Base-by-base conservation (phyloP, 1,139 yeast genomes). In the Taphrina sp. region DNA sequence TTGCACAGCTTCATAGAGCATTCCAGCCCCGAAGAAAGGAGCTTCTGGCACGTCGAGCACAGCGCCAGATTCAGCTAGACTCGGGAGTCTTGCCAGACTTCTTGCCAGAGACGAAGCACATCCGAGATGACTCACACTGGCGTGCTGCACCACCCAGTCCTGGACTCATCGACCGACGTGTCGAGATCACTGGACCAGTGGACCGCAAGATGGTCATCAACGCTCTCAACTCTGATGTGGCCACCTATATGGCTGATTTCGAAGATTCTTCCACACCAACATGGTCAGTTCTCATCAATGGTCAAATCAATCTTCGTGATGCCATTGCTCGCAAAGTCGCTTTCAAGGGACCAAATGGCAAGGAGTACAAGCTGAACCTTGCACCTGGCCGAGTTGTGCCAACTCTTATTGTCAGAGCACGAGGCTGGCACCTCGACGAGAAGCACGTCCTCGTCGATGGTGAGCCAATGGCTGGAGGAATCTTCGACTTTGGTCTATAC, bases 241-340 rank as follows among this genome's bases (percentile, higher is more conserved):
- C 84, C 58, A 81, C 86, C 37, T 82, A 82, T 68, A 82, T 82
- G 88, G 83, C 85, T 55, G 88, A 82, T 69, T 80, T 82, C 64
- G 88, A 82, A 69, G 85, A 83, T 67, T 69, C 68, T 29, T 82
- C 89, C 65, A 83, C 96, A 31, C 98, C 98, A 64, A 90, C 97
- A 33, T 92, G 97, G 97, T 73, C 73, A 64, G 89, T 88, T 72
- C 78, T 87, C 76, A 81, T 86, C 60, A 76, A 80, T 64, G 98
- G 97, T 58, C 98, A 92, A 74, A 88, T 85, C 63, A 90, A 92
- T 72, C 76, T 92, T 66, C 89, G 81, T 72, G 97, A 92, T 69
- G 96, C 89, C 19, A 60, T 66, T 44, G 64, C 67, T 26, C 56
- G 67, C 39, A 66, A 71, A 59, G 69, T 70, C 44, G 72, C 69